Base-by-base conservation (phyloP, 2,329 filamentous ascomycete genomes). In the Colletotrichum falcatum region DNA sequence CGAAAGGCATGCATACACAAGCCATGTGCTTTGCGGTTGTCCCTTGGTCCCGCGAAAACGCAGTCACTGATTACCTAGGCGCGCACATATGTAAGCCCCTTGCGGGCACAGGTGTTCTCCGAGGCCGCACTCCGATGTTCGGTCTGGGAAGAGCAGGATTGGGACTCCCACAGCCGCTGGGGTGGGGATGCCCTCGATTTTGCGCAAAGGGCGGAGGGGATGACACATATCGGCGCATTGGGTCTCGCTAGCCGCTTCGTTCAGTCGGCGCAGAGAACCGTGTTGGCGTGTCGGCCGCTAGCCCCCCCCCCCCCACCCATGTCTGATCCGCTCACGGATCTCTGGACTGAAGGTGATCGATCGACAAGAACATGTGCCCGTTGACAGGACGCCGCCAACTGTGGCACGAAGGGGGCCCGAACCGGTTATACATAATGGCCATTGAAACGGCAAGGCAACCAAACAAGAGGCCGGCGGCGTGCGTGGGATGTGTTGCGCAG, bases 301-400 rank as follows among this genome's bases (percentile, higher is more conserved):
- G n/a, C n/a, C n/a, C n/a, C n/a, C n/a, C n/a, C n/a, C n/a, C n/a
- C 20, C 20, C 44, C 42, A 33, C 39, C 39, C 18, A 20, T 23
- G 30, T 26, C 53, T 28, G 30, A 42, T 14, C 54, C 23, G 33
- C 30, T 48, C 54, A 28, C 26, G 61, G 14, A 5, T 61, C 54
- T 30, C 23, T 42, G 23, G 23, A 35, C n/a, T 33, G 28, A 20
- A 61, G 42, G 42, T 61, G 63, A 70, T 70, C 56, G 67, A 61
- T n/a, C 63, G 2, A 61, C 4, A 33, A 26, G 20, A 16, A 12
- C 26, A 26, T 44, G 35, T 49, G 39, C 51, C 33, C n/a, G 33
- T 44, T 55, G 14, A 8, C 12, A 42, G 28, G 26, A 20, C 44
- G n/a, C 42, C 55, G 20, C 62, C 26, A 61, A 35, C 23, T 37